A percentile compares a stretch with the other conserved stretches of the same genome.
Evolutionary conservation across 495 filamentous ascomycete genomes (phyloP).

Genomic region (Penicillium goetzii): DNA sequence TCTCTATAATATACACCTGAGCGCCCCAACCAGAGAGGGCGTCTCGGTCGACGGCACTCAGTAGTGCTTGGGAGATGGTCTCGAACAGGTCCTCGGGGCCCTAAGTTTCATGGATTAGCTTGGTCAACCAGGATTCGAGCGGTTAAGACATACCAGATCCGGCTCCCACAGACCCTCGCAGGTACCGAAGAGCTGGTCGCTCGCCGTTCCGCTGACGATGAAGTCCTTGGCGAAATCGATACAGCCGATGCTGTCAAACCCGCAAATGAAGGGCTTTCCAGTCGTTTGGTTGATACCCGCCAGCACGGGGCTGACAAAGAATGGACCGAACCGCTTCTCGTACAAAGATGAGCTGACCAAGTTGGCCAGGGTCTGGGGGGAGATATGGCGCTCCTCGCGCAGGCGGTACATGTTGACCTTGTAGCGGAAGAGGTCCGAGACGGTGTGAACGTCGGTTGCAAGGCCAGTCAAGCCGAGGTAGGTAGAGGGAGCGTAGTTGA

Average conservation of each 20-base stretch:
- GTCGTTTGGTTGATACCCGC: constrained; percentile 92
- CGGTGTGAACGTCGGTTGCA: constrained; percentile 92
- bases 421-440: constrained; percentile 96
- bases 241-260: constrained; percentile 98
- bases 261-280: constrained; percentile 95
- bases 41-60: constrained; percentile 95
- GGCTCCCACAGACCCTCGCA: constrained; percentile 99
- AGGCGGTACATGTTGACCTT: constrained; percentile 99
- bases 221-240: constrained; percentile 99
- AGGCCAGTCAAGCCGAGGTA: constrained; percentile 97
- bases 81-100: constrained; percentile 94
- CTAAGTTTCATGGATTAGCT: constrained; percentile 51
- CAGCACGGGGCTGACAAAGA: constrained; percentile 91
- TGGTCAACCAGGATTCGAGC: background rate
- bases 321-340: constrained; percentile 93
- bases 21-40: constrained; percentile 97
- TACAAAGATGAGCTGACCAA: constrained; percentile 88
- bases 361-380: constrained; percentile 92
- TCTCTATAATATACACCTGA: constrained; percentile 98
- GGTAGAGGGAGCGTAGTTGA: constrained; percentile 87
- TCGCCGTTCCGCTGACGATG: constrained; percentile 94
- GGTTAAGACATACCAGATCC: constrained; percentile 68
- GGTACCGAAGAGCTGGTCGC: constrained; percentile 96
- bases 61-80: constrained; percentile 94
- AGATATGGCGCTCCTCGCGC: constrained; percentile 94